These are phyloP conservation scores for Spiraea crenata DNA, from an alignment of 331 rosid species.

Conservation along the genomic window DNA sequence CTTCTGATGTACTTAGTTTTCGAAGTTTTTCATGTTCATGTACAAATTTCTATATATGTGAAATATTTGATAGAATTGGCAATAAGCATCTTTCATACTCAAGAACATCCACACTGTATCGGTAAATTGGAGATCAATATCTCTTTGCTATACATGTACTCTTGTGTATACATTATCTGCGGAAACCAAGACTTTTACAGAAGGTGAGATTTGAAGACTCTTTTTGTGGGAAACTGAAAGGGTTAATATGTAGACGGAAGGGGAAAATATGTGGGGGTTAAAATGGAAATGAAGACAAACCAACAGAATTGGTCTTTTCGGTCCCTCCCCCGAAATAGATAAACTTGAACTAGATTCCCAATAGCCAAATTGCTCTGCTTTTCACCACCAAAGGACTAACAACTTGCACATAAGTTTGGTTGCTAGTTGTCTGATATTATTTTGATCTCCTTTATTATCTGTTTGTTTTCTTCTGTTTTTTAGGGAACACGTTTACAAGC, in stretches of 20 bases:
- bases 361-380: slow-evolving; percentile 23
- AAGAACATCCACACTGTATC: neutral
- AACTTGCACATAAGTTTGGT: slow-evolving; percentile 32
- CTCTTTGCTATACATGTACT: neutral
- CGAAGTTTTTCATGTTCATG: slow-evolving; percentile 39
- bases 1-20: slow-evolving; percentile 50
- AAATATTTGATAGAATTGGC: slow-evolving; percentile 43
- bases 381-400: slow-evolving; percentile 25
- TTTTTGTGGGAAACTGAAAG: neutral
- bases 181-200: too few relatives aligned
- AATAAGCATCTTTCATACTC: slow-evolving; percentile 33
- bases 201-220: slow-evolving; percentile 6
- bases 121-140: neutral
- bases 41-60: slow-evolving; percentile 49
- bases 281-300: slow-evolving; percentile 19
- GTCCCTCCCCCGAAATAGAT: slow-evolving; percentile 15
- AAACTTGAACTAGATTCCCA: slow-evolving; percentile 21
- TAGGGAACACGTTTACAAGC: neutral
- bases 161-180: neutral
- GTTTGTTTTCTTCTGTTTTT: slow-evolving; percentile 17
- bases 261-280: neutral
- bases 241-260: neutral
- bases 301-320: slow-evolving; percentile 21
- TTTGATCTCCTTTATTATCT: neutral
- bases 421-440: slow-evolving; percentile 1